Evolutionary conservation across 129 eudicot genomes (phyloP).

Genomic region (Logfia minima): DNA sequence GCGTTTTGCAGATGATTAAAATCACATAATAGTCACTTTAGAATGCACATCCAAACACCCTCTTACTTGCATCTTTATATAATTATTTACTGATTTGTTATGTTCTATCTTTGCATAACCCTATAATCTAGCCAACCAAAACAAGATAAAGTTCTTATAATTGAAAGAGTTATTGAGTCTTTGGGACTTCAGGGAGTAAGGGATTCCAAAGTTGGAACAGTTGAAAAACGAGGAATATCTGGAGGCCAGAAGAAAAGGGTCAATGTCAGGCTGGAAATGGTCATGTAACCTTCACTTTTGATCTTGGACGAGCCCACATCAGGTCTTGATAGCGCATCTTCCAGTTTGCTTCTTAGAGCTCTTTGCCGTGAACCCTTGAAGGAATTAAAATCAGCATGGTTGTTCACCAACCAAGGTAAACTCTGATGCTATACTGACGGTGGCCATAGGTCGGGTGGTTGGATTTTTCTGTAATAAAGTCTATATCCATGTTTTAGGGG

Average conservation of each 20-base stretch:
- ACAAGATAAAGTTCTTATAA: conserved; percentile 86
- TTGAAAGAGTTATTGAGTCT: conserved; percentile 87
- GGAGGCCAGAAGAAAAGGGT: conserved; percentile 91
- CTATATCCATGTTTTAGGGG: not conserved
- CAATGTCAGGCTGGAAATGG: conserved; percentile 86
- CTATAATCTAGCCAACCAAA: conserved; percentile 51
- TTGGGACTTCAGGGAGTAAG: conserved; percentile 74
- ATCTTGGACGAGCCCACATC: conserved; percentile 90
- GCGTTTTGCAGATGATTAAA: no score
- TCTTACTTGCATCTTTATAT: not conserved
- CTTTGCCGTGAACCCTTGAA: conserved; percentile 90
- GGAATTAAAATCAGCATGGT: conserved; percentile 88
- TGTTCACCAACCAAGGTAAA: conserved; percentile 85
- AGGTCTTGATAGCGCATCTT: conserved; percentile 83
- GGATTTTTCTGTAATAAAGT: not conserved
- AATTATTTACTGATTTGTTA: conserved; percentile 15
- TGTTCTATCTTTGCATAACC: conserved; percentile 22
- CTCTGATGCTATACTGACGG: not conserved
- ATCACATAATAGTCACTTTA: no score
- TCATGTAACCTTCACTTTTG: conserved; percentile 82
- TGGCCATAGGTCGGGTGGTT: not conserved
- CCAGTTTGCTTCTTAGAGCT: conserved; percentile 77
- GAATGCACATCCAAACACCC: not conserved
- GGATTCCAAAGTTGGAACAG: conserved; percentile 79
- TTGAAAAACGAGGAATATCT: conserved; percentile 80